A percentile compares a stretch with the other conserved stretches of the same genome.
Conservation (phyloP, 768 basidiomycete genomes). For the Sarcodon aspratus region DNA sequence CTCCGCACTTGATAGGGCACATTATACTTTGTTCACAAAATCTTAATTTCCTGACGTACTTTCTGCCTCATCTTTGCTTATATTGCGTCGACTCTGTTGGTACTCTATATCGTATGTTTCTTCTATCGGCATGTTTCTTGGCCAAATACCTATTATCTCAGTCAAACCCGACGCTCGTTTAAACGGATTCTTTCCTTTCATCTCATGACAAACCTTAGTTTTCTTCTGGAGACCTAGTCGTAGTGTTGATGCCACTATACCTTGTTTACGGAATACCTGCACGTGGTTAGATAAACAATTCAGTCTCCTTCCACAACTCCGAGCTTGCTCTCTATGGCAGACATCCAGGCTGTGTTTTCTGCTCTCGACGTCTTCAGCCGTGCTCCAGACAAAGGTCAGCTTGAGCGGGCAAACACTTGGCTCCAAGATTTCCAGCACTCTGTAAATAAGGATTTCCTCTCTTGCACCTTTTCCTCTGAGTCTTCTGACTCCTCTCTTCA, state of each 20-base stretch:
- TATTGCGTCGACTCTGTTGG: neutral
- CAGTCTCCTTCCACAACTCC: neutral
- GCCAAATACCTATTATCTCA: neutral
- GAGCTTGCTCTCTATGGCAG: constrained; percentile 35
- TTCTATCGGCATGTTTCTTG: neutral
- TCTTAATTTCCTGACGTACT: constrained; percentile 16
- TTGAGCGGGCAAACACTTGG: constrained; percentile 88
- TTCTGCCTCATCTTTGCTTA: neutral
- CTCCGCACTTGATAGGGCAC: constrained; percentile 42
- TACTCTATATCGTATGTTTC: neutral
- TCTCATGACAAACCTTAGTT: too few relatives aligned
- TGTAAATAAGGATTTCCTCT: constrained; percentile 78
- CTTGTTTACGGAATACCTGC: neutral
- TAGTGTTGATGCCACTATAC: too few relatives aligned
- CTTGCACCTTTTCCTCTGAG: constrained; percentile 39
- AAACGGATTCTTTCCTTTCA: neutral
- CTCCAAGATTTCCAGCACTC: constrained; percentile 99
- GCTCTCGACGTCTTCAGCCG: constrained; percentile 72
- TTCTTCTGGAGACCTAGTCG: too few relatives aligned
- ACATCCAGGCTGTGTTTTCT: constrained; percentile 60
- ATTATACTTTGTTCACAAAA: constrained; percentile 12
- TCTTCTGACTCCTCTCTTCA: constrained; percentile 41
- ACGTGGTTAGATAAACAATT: neutral
- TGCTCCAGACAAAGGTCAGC: constrained; percentile 71
- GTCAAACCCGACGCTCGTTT: neutral